Conservation (phyloP, 1,139 yeast species). For the Yueomyces sp. region DNA sequence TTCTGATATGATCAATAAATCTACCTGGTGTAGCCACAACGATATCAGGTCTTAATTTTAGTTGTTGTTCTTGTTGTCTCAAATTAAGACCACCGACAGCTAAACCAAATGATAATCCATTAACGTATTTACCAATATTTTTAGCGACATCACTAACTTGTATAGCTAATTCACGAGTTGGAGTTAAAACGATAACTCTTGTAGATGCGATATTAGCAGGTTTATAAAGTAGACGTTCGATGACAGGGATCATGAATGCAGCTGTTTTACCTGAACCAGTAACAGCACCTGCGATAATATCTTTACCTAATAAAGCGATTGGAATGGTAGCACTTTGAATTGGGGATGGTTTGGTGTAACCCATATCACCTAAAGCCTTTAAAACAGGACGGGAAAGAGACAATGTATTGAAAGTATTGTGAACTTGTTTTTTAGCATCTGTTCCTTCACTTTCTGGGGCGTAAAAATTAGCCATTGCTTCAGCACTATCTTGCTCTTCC, state of each 20-base stretch:
- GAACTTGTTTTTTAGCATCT: slow-evolving; percentile 33
- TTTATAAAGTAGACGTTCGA: slow-evolving; percentile 81
- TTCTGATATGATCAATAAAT: slow-evolving; percentile 90
- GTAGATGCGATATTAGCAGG: slow-evolving; percentile 80
- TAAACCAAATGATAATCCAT: slow-evolving; percentile 68
- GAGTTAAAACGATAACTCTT: slow-evolving; percentile 79
- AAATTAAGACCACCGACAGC: slow-evolving; percentile 97
- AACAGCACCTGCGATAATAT: slow-evolving; percentile 97
- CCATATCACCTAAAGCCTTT: slow-evolving; percentile 68
- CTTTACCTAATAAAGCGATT: slow-evolving; percentile 82
- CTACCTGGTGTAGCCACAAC: slow-evolving; percentile 97
- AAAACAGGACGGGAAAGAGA: slow-evolving; percentile 83
- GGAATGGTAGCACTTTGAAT: slow-evolving; percentile 93
- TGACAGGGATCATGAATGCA: slow-evolving; percentile 90
- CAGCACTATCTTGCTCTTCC: slow-evolving; percentile 48
- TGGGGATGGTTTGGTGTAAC: slow-evolving; percentile 80
- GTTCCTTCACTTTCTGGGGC: slow-evolving; percentile 43
- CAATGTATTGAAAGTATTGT: slow-evolving; percentile 59
- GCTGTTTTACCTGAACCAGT: slow-evolving; percentile 99
- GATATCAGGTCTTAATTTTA: slow-evolving; percentile 84
- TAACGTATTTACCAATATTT: slow-evolving; percentile 66
- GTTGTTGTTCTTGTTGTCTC: slow-evolving; percentile 88
- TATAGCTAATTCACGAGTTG: slow-evolving; percentile 95
- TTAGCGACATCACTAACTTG: slow-evolving; percentile 92
- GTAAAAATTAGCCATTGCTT: slow-evolving; percentile 56